Percentiles rank a stretch among this genome's conserved stretches.
These are phyloP conservation scores for Candida verbasci DNA, from an alignment of 805 yeast genomes.

Conservation along the genomic window DNA sequence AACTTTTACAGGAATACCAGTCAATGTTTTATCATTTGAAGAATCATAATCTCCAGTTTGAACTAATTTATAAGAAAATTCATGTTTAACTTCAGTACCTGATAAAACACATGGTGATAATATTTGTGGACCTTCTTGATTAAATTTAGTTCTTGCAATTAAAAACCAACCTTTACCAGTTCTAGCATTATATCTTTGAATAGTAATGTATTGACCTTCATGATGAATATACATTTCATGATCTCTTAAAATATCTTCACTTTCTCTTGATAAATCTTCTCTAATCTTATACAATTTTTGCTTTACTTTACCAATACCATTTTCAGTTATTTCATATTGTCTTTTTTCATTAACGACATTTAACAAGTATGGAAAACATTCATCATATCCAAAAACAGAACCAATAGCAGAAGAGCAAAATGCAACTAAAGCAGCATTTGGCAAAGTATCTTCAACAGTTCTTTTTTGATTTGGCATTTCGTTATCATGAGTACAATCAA, in stretches of 20 bases:
- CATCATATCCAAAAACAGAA: slow-evolving; percentile 91
- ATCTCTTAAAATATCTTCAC: slow-evolving; percentile 48
- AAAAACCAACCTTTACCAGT: slow-evolving; percentile 87
- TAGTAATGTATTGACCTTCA: slow-evolving; percentile 86
- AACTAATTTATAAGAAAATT: slow-evolving; percentile 54
- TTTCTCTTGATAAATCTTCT: slow-evolving; percentile 49
- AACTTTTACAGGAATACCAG: slow-evolving; percentile 65
- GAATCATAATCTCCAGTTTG: slow-evolving; percentile 46
- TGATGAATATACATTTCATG: slow-evolving; percentile 94
- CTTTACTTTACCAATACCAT: slow-evolving; percentile 79
- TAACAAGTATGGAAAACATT: slow-evolving; percentile 76
- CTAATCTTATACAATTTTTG: slow-evolving; percentile 54
- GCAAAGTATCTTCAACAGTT: slow-evolving; percentile 89
- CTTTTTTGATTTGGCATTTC: slow-evolving; percentile 86
- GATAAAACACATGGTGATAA: slow-evolving; percentile 54
- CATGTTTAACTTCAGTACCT: slow-evolving; percentile 56
- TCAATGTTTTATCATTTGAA: slow-evolving; percentile 38
- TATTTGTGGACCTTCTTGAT: slow-evolving; percentile 42
- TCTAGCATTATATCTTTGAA: slow-evolving; percentile 78
- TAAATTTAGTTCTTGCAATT: slow-evolving; percentile 81
- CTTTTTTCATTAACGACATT: slow-evolving; percentile 78
- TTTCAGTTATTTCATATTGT: slow-evolving; percentile 46
- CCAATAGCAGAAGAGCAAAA: slow-evolving; percentile 93
- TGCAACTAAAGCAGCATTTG: slow-evolving; percentile 92
- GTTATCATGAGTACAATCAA: slow-evolving; percentile 98